These are phyloP conservation scores for Sporobolomyces pararoseus DNA, from an alignment of 768 basidiomycete genomes.

Conservation along the genomic window DNA sequence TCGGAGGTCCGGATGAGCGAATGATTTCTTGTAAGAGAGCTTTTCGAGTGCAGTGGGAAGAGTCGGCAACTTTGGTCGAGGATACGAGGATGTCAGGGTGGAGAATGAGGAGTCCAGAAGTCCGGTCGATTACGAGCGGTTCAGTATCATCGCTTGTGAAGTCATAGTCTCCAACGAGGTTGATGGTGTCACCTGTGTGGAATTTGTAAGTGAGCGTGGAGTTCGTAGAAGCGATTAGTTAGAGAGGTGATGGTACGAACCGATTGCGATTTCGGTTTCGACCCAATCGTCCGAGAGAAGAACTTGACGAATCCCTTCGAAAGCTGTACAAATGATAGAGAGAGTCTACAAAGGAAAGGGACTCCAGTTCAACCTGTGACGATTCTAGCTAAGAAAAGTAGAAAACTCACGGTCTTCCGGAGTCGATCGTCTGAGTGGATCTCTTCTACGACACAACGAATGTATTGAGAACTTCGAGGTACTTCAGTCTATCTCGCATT, in stretches of 20 bases:
- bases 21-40: constrained; percentile 64
- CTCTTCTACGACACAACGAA: constrained; percentile 59
- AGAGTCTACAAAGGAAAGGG: constrained; percentile 55
- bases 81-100: constrained; percentile 91
- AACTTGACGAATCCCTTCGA: constrained; percentile 53
- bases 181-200: constrained; percentile 71
- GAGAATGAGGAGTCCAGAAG: constrained; percentile 57
- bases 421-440: constrained; percentile 47
- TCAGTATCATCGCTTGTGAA: constrained; percentile 44
- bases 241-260: no score
- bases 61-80: constrained; percentile 78
- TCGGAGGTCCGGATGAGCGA: constrained; percentile 58
- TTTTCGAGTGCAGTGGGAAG: constrained; percentile 76
- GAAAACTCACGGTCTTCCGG: constrained; percentile 12
- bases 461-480: constrained; percentile 51
- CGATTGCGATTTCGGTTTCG: constrained; percentile 59
- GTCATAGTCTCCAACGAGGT: constrained; percentile 62
- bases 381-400: background rate
- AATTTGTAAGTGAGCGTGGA: no score
- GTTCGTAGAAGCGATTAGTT: no score
- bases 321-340: constrained; percentile 53
- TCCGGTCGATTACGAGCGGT: constrained; percentile 27
- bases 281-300: constrained; percentile 76
- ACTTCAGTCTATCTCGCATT: background rate
- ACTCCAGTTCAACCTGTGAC: background rate